phyloP scores from a whole-genome alignment of 331 rosid species.

The Stylosanthes scabra region DNA sequence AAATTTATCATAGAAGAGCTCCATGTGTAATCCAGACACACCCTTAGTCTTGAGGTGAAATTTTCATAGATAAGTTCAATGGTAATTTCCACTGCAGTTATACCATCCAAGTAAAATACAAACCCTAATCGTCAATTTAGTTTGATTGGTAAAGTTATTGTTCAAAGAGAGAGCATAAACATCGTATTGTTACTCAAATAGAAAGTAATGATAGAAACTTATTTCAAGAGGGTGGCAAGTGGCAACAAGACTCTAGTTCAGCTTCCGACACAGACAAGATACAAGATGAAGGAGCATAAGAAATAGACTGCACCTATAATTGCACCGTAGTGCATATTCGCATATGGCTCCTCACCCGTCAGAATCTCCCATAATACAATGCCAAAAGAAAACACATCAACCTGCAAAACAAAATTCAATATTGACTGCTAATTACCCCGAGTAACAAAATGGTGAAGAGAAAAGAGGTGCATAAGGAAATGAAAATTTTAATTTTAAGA shows the following conservation, averaged over 20 bases:
- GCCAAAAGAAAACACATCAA: slow-evolving; percentile 95
- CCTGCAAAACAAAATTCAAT: slow-evolving; percentile 57
- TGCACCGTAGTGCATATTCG: slow-evolving; percentile 98
- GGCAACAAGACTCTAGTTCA: slow-evolving; percentile 18
- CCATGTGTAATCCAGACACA: too few relatives aligned
- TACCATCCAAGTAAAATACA: too few relatives aligned
- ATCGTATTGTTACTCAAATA: slow-evolving; percentile 1
- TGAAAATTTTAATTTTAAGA: background rate
- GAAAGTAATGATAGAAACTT: slow-evolving; percentile 2
- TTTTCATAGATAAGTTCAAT: too few relatives aligned
- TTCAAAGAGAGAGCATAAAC: too few relatives aligned
- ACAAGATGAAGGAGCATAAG: slow-evolving; percentile 23
- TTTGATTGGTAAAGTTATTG: too few relatives aligned
- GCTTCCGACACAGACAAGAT: slow-evolving; percentile 16
- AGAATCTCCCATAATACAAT: slow-evolving; percentile 98
- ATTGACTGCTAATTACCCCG: slow-evolving; percentile 32
- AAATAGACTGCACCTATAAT: slow-evolving; percentile 71
- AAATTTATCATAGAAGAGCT: too few relatives aligned
- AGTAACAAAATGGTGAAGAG: slow-evolving; percentile 16
- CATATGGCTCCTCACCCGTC: slow-evolving; percentile 97
- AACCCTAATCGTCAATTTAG: too few relatives aligned
- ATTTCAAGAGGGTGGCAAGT: slow-evolving; percentile 19
- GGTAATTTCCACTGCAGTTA: too few relatives aligned
- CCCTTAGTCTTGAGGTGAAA: too few relatives aligned
- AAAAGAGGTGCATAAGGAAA: slow-evolving; percentile 10